Evolutionary conservation across 352 stramenopile genomes (phyloP).

Genomic region (Globisporangium emineosum): DNA sequence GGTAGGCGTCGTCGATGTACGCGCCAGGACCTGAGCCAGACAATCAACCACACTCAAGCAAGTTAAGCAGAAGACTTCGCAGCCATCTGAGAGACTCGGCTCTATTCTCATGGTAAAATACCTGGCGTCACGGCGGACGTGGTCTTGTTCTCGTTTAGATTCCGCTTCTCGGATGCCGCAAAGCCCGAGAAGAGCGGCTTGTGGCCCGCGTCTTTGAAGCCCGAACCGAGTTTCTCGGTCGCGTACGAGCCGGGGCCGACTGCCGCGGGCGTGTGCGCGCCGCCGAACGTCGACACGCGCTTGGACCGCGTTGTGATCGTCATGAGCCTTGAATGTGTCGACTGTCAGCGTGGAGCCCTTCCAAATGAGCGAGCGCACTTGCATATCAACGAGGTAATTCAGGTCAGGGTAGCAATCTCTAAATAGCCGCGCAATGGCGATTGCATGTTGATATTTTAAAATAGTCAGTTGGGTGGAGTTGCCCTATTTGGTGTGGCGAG

Average conservation of each 20-base stretch:
- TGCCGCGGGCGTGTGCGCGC: conserved; percentile 36
- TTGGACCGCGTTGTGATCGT: conserved; percentile 80
- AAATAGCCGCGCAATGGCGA: not conserved
- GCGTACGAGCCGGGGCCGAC: conserved; percentile 72
- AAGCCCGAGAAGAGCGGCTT: conserved; percentile 62
- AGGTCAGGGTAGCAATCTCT: not conserved
- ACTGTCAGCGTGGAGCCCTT: not conserved
- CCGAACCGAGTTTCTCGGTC: conserved; percentile 42
- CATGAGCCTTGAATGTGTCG: conserved; percentile 26
- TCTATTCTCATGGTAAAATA: not conserved
- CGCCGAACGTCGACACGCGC: conserved; percentile 59
- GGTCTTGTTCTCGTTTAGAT: conserved; percentile 77
- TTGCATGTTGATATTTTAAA: conserved; percentile 5
- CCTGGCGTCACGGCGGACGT: conserved; percentile 74
- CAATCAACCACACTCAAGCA: not conserved
- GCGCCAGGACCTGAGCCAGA: conserved; percentile 45
- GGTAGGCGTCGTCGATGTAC: conserved; percentile 32
- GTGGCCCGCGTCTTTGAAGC: conserved; percentile 36
- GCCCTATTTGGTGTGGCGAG: not conserved
- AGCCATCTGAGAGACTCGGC: not conserved
- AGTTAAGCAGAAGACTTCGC: not conserved
- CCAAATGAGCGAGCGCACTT: not conserved
- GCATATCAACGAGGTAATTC: not conserved
- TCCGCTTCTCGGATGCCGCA: conserved; percentile 60
- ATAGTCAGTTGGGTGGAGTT: not conserved